phyloP scores from a whole-genome alignment of 2,329 filamentous ascomycete species.

The Curvularia eragrostidis region DNA sequence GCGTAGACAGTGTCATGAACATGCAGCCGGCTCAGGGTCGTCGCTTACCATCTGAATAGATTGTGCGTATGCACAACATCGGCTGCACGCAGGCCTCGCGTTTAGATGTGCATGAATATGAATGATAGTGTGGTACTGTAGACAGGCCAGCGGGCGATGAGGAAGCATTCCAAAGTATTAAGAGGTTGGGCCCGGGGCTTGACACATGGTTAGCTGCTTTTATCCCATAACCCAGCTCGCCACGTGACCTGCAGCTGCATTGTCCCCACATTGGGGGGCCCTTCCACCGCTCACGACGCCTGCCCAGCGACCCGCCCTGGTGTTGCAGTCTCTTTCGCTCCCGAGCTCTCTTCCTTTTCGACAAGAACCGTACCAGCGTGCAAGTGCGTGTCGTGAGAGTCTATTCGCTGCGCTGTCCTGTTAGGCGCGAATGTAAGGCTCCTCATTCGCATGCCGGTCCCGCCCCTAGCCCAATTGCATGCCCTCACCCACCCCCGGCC shows the following conservation, averaged over 20 bases:
- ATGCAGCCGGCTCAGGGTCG: constrained; percentile 10
- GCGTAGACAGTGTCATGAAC: constrained; percentile 2
- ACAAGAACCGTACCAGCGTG: constrained; percentile 16
- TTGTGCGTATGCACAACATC: constrained; percentile 28
- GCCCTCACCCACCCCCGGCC: constrained; percentile 36
- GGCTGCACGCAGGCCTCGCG: constrained; percentile 18
- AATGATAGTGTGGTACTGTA: constrained; percentile 1
- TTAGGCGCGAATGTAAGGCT: constrained; percentile 44
- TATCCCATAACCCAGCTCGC: constrained; percentile 19
- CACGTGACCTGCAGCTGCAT: constrained; percentile 24
- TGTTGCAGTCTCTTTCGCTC: constrained; percentile 29
- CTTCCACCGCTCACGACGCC: constrained; percentile 28
- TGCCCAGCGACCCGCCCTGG: constrained; percentile 28
- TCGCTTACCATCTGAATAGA: constrained; percentile 17
- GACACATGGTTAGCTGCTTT: constrained; percentile 25
- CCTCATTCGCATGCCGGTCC: constrained; percentile 43
- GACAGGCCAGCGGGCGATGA: constrained; percentile 23
- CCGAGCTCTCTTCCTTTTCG: constrained; percentile 19
- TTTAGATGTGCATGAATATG: constrained; percentile 18
- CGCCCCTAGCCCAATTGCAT: constrained; percentile 46
- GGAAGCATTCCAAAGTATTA: constrained; percentile 16
- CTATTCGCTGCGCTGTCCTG: constrained; percentile 38
- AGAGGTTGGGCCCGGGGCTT: constrained; percentile 19
- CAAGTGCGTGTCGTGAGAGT: constrained; percentile 25
- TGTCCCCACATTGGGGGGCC: constrained; percentile 26